Conservation (phyloP, 1,284 basidiomycete species). For the Afroboletus lepidellus region DNA sequence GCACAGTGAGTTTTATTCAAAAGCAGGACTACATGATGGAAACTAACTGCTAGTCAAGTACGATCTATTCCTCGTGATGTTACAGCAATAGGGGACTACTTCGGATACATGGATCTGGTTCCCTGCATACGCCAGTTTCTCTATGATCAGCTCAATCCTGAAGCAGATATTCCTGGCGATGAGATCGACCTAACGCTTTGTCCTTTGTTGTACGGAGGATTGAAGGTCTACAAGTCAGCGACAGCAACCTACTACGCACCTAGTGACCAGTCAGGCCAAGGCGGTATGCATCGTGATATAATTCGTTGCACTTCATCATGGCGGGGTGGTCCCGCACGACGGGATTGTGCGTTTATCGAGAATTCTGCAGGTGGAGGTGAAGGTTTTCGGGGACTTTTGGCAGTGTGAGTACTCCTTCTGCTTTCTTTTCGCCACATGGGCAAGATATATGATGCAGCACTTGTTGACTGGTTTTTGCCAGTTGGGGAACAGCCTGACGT, state of each 20-base stretch:
- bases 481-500: not conserved
- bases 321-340: not conserved
- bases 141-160: constrained; percentile 1
- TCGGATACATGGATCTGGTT: not conserved
- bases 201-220: not conserved
- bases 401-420: not conserved
- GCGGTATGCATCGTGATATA: not conserved
- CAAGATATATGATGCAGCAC: not conserved
- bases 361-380: not conserved
- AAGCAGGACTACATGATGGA: not conserved
- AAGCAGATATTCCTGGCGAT: not conserved
- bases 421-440: not conserved
- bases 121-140: constrained; percentile 1
- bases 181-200: not conserved
- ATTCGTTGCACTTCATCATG: not conserved
- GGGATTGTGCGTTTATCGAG: not conserved
- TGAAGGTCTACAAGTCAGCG: constrained; percentile 1
- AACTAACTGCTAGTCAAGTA: not conserved
- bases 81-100: not conserved
- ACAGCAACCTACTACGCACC: not conserved
- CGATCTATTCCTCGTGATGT: not conserved
- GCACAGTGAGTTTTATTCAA: not conserved
- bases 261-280: not conserved
- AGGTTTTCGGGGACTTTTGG: not conserved
- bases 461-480: not conserved